These are phyloP conservation scores for Hanseniaspora nectarophila DNA, from an alignment of 805 yeast genomes.

Conservation along the genomic window DNA sequence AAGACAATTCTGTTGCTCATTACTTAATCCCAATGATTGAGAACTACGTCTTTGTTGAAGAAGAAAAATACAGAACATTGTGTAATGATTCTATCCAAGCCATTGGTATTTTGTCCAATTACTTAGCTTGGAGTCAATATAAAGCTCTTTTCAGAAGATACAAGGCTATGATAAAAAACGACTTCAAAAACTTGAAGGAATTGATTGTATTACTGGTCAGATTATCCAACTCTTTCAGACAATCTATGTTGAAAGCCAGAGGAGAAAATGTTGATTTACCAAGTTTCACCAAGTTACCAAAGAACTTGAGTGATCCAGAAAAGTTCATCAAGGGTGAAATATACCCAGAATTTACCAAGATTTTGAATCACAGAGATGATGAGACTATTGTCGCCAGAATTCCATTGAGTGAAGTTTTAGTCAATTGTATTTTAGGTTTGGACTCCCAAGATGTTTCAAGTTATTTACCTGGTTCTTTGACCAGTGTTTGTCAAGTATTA, in stretches of 20 bases:
- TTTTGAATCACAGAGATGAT: conserved; percentile 56
- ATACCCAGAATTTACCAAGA: conserved; percentile 48
- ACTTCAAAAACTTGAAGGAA: conserved; percentile 42
- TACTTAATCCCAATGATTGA: conserved; percentile 79
- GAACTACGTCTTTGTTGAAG: conserved; percentile 51
- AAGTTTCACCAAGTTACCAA: conserved; percentile 29
- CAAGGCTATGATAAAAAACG: conserved; percentile 37
- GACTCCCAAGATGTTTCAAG: conserved; percentile 42
- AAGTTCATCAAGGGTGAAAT: conserved; percentile 44
- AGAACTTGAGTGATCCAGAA: conserved; percentile 29
- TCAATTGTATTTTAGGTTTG: conserved; percentile 53
- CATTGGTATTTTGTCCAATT: conserved; percentile 45
- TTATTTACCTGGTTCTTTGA: conserved; percentile 69
- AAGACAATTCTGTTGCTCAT: conserved; percentile 55
- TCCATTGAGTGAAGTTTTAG: conserved; percentile 70
- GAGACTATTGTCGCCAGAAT: conserved; percentile 66
- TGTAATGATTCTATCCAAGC: conserved; percentile 55
- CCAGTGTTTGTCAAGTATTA: conserved; percentile 78
- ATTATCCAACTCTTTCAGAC: conserved; percentile 39
- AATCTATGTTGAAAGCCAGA: conserved; percentile 26
- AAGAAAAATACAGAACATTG: conserved; percentile 49
- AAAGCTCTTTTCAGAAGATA: conserved; percentile 64
- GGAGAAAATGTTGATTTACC: conserved; percentile 18
- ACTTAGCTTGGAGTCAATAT: conserved; percentile 68
- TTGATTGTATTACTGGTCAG: conserved; percentile 48